phyloP scores from a whole-genome alignment of 2,329 filamentous ascomycete genomes.

The Diplodia seriata region DNA sequence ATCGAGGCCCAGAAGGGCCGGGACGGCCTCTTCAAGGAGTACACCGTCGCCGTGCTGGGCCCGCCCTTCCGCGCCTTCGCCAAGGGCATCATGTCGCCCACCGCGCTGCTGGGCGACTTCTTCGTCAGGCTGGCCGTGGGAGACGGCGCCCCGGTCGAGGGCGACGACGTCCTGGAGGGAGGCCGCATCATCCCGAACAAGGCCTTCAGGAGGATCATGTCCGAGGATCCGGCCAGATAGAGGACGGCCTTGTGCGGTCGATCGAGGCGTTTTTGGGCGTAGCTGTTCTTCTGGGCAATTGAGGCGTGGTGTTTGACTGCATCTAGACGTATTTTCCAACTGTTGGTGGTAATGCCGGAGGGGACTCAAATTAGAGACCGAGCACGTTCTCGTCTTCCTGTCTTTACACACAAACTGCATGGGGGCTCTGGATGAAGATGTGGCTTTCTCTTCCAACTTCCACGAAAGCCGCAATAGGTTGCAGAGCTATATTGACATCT shows the following conservation, averaged over 20 bases:
- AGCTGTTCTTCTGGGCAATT: not conserved
- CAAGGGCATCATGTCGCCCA: slow-evolving; percentile 52
- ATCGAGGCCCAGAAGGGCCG: slow-evolving; percentile 43
- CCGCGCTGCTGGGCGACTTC: slow-evolving; percentile 56
- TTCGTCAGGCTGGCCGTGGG: slow-evolving; percentile 58
- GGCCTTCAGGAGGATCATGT: slow-evolving; percentile 48
- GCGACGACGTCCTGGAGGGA: slow-evolving; percentile 48
- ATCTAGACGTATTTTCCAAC: not conserved
- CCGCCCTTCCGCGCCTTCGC: slow-evolving; percentile 41
- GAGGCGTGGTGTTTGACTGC: not conserved
- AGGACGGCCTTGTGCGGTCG: not conserved
- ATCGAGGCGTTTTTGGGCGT: not conserved
- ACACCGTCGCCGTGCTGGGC: slow-evolving; percentile 26
- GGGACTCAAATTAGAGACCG: not conserved
- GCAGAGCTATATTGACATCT: not conserved
- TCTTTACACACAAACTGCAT: not conserved
- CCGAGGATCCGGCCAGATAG: not conserved
- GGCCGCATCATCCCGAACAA: slow-evolving; percentile 50
- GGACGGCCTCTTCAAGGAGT: slow-evolving; percentile 41
- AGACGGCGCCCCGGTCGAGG: slow-evolving; percentile 51
- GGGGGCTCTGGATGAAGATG: slow-evolving; percentile 3
- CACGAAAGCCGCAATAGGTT: not conserved
- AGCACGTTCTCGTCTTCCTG: not conserved
- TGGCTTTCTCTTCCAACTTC: not conserved
- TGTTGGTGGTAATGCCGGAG: not conserved